Base-by-base conservation (phyloP, 495 filamentous ascomycete species). In the Hypomontagnella submonticulosa region DNA sequence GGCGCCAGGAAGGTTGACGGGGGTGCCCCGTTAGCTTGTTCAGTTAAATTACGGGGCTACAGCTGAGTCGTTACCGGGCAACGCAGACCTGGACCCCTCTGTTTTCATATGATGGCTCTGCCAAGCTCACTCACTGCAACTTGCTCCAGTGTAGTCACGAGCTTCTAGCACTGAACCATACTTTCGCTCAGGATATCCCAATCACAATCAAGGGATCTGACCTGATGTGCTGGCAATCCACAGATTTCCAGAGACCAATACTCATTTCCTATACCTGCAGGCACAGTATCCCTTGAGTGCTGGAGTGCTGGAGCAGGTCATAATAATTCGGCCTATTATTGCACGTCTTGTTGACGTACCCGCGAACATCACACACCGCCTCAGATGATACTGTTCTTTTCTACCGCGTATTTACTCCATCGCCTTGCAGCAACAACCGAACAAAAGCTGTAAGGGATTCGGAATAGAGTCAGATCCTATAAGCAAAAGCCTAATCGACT, bases 221-320 rank as follows among this genome's bases (percentile, higher is more conserved):
- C 50, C 19, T 69, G 66, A 63, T 69, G 66, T 63, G 66, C 60
- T 69, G 66, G 55, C 66, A 63, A 46, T 57, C 57, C 47, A 52
- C 64, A 58, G 57, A 63, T n/a, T 55, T 13, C 47, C 33, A 12
- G 9, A n/a, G 30, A 34, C 27, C 34, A 57, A 40, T 49, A 7
- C 47, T 56, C 33, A 27, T 48, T 33, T 55, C 16, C 52, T 20
- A 32, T 32, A 43, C 40, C 46, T 57, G 52, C 57, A 57, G 46
- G 33, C 20, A 43, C 44, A 34, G 15, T 37, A 59, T 20, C 44
- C 33, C 46, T 54, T 46, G 30, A 50, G 34, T 62, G 37, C 27
- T 58, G 52, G 23, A 33, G 32, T 41, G 49, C 55, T 69, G 6
- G 23, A 27, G 23, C 23, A 27, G 59, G 42, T 53, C 65, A 69